phyloP scores from a whole-genome alignment of 2,329 filamentous ascomycete genomes.

The Thelonectria rubi region DNA sequence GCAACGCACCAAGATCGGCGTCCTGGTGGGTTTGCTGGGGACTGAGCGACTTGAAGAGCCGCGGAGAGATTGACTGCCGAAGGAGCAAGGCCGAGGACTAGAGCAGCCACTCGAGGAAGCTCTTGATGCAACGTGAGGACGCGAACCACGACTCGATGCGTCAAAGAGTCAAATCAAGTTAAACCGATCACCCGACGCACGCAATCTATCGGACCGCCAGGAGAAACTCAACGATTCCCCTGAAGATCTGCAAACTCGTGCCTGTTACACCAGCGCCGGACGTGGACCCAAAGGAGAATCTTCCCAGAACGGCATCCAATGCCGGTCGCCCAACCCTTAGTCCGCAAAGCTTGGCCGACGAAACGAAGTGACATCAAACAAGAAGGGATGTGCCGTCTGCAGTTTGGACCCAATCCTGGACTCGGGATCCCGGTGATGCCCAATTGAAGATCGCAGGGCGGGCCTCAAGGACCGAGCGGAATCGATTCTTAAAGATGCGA shows the following conservation, averaged over 20 bases:
- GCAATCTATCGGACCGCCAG: not conserved
- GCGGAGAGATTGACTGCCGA: too few relatives aligned
- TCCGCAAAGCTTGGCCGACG: not conserved
- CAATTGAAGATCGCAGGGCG: not conserved
- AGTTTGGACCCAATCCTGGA: not conserved
- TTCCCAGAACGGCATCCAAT: constrained; percentile 20
- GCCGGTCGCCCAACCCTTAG: not conserved
- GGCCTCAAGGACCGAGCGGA: not conserved
- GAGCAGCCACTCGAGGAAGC: too few relatives aligned
- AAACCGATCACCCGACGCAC: not conserved
- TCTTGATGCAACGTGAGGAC: not conserved
- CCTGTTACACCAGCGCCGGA: not conserved
- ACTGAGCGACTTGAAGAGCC: too few relatives aligned
- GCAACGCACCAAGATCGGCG: not conserved
- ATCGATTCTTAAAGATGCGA: not conserved
- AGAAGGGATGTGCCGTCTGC: not conserved
- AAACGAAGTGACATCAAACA: not conserved
- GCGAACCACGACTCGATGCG: too few relatives aligned
- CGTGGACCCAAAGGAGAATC: constrained; percentile 19
- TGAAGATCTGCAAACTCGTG: not conserved
- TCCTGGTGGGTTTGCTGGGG: not conserved
- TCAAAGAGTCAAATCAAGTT: too few relatives aligned
- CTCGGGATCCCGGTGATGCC: not conserved
- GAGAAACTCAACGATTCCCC: not conserved
- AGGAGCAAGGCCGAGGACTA: too few relatives aligned